Base-by-base conservation (phyloP, 352 stramenopile genomes). In the Globisporangium takayamanum region DNA sequence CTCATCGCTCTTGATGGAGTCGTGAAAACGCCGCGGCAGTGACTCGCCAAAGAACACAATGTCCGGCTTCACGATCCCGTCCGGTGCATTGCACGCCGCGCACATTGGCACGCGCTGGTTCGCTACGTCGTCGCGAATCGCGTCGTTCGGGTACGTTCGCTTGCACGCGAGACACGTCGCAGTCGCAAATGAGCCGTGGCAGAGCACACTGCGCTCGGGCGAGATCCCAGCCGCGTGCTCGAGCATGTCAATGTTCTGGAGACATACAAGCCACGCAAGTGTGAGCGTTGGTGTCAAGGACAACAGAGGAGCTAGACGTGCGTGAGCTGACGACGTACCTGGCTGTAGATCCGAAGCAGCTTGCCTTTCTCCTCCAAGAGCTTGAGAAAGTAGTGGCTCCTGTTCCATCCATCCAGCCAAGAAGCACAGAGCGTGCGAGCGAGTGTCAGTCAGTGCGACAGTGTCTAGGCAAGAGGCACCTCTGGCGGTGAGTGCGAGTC, bases 11-110 rank as follows among this genome's bases (percentile, higher is more conserved):
- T 87, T 88, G 44, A 91, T 89, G 37, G 82, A 81, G 60, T 93
- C 80, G 58, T 89, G 81, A 63, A 99, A 98, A 57, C 76, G 84
- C 50, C 87, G 69, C 16, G 87, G 79, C 39, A 99, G 67, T 0
- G 85, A 92, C 77, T 99, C 95, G 30, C 96, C 96, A 69, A 99
- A 99, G 66, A 99, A 99, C 1, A 97, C 96, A 67, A 99, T 98
- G 59, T 98, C 92, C 0, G 97, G 96, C 76, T 99, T 99, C 39
- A 99, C 68, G 18, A 99, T 89, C 36, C 97, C 97, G 49, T 93
- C 86, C 11, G 77, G 63, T 1, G 67, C 68, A 6, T 77, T 76
- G 50, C 84, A 94, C n/a, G 63, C 62, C 42, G 72, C 69, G 57
- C 84, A 92, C 84, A 92, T 93, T 1, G 84, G 77, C 69, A 98